Percentiles rank a stretch among this genome's conserved stretches.
phyloP scores from a whole-genome alignment of 306 rosid species.

The Cicer bijugum region DNA sequence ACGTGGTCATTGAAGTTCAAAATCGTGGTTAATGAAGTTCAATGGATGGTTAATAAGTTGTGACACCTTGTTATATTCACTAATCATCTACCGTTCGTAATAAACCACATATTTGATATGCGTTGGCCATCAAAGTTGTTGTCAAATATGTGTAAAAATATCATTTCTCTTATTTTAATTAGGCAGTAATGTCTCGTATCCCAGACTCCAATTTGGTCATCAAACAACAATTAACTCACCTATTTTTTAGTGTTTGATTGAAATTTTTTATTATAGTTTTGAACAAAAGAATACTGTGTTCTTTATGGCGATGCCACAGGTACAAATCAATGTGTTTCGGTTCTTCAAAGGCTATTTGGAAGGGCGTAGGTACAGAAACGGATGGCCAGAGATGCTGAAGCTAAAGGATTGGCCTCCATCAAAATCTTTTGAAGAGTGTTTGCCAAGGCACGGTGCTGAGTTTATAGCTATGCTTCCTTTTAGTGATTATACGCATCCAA shows the following conservation, averaged over 20 bases:
- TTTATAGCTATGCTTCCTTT: conserved; percentile 67
- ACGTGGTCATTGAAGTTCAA: too few species aligned
- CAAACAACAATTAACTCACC: conserved; percentile 22
- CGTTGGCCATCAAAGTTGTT: too few species aligned
- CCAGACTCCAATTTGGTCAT: conserved; percentile 20
- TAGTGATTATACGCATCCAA: conserved; percentile 67
- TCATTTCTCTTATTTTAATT: not conserved
- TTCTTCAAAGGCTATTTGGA: conserved; percentile 71
- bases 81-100: too few species aligned
- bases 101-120: too few species aligned
- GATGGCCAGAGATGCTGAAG: conserved; percentile 76
- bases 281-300: conserved; percentile 33
- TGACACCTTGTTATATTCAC: too few species aligned
- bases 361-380: conserved; percentile 61
- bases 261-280: conserved; percentile 29
- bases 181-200: conserved; percentile 12
- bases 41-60: too few species aligned
- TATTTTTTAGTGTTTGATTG: conserved; percentile 24
- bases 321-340: conserved; percentile 54
- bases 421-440: conserved; percentile 68
- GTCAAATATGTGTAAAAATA: too few species aligned
- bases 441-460: conserved; percentile 71
- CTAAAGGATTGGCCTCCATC: conserved; percentile 78
- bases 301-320: conserved; percentile 51
- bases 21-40: too few species aligned